phyloP scores from a whole-genome alignment of 2,329 filamentous ascomycete genomes.

The Fusarium illudens region DNA sequence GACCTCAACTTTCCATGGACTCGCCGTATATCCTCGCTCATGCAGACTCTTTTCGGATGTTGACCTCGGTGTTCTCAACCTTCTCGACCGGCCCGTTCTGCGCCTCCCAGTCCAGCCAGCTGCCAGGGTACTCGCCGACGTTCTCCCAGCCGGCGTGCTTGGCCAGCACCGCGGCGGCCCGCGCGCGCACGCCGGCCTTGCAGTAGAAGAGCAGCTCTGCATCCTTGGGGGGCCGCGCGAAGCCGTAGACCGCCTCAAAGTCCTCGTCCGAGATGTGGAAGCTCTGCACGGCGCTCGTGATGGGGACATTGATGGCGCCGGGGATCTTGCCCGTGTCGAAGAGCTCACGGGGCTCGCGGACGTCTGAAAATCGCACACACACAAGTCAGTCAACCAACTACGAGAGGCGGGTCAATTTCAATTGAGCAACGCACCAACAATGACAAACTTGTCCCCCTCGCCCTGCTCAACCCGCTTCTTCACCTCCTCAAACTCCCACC shows the following conservation, averaged over 20 bases:
- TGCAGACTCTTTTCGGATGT: slow-evolving; percentile 38
- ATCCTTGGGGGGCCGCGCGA: slow-evolving; percentile 67
- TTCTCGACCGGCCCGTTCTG: slow-evolving; percentile 68
- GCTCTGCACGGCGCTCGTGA: slow-evolving; percentile 79
- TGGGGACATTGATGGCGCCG: slow-evolving; percentile 81
- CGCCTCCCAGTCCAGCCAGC: slow-evolving; percentile 83
- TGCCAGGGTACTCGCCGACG: slow-evolving; percentile 77
- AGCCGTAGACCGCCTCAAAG: slow-evolving; percentile 85
- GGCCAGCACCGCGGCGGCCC: slow-evolving; percentile 80
- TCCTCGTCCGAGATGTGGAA: slow-evolving; percentile 80
- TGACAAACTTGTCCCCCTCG: slow-evolving; percentile 45
- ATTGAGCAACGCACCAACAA: slow-evolving; percentile 59
- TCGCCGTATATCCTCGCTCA: slow-evolving; percentile 48
- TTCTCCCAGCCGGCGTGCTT: slow-evolving; percentile 76
- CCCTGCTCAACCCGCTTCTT: slow-evolving; percentile 47
- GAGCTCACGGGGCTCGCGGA: slow-evolving; percentile 77
- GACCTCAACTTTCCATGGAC: slow-evolving; percentile 44
- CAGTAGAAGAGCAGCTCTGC: slow-evolving; percentile 85
- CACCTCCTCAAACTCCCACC: slow-evolving; percentile 61
- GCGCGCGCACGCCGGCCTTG: slow-evolving; percentile 86
- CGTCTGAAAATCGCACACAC: slow-evolving; percentile 58
- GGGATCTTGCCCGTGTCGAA: slow-evolving; percentile 76
- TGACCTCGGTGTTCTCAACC: slow-evolving; percentile 17
- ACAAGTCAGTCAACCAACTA: not conserved
- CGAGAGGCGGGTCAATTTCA: not conserved